Base-by-base conservation (phyloP, 2,329 filamentous ascomycete genomes). In the Ophiobolus disseminans region DNA sequence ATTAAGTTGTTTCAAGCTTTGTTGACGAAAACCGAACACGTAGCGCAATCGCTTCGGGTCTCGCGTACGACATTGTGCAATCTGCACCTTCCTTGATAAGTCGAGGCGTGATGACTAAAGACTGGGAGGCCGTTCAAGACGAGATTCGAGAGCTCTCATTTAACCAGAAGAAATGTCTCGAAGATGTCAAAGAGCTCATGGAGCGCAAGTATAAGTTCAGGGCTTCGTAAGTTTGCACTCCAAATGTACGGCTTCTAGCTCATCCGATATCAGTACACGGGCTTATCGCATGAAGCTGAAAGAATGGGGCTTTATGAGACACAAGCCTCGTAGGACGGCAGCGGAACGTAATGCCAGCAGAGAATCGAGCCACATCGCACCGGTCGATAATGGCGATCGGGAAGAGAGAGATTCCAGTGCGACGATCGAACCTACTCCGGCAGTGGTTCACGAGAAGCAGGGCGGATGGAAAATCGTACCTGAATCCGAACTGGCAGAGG, bases 231-330 rank as follows among this genome's bases (percentile, higher is more conserved):
- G 68, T 65, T 7, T 16, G 23, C 13, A 16, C 14, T 5, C 6
- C 8, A 40, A n/a, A 4, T 6, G 7, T 13, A 26, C 4, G 14
- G 11, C 4, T 17, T 3, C 14, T 6, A 3, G 11, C 26, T 41
- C 10, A 41, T 19, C 8, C 14, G 0, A 2, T 13, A n/a, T 16
- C 22, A 72, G 69, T 1, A 73, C 67, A 5, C 54, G 70, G 40
- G 67, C 70, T 10, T 73, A 72, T 55, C 63, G 69, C 11, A 69
- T 70, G 65, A 73, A 70, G 43, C 32, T 73, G 30, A 70, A 69
- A 49, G 69, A 73, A 45, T 73, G 69, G 69, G 67, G 68, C 1
- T 55, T 66, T 1, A 63, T 62, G 50, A 64, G 66, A 39, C 56
- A 68, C 26, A 58, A 54, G n/a, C 35, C 48, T 21, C 48, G 55